A percentile compares a stretch with the other conserved stretches of the same genome.
These are phyloP conservation scores for Barbatosphaeria neglecta DNA, from an alignment of 495 filamentous ascomycete species.

Conservation along the genomic window DNA sequence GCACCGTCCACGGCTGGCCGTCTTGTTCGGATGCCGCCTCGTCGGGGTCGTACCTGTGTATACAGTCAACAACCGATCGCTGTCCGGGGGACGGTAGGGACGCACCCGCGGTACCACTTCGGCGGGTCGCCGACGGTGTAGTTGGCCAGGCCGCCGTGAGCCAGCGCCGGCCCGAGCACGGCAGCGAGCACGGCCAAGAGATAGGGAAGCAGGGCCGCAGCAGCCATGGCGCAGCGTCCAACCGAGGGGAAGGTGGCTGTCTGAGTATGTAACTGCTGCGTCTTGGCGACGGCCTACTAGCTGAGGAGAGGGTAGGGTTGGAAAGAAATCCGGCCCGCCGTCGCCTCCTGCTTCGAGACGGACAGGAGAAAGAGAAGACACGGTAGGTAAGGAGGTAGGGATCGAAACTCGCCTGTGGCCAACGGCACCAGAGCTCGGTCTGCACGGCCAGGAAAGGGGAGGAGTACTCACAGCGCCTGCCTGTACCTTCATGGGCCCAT, in stretches of 20 bases:
- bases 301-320: too few species aligned
- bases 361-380: too few species aligned
- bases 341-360: too few species aligned
- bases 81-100: background rate
- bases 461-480: too few species aligned
- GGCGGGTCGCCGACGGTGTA: constrained; percentile 34
- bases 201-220: constrained; percentile 4
- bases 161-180: constrained; percentile 12
- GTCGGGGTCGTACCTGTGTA: constrained; percentile 27
- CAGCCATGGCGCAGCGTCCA: constrained; percentile 4
- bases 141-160: constrained; percentile 35
- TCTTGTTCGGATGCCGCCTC: constrained; percentile 20
- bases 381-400: too few species aligned
- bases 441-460: too few species aligned
- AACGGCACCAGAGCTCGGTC: too few species aligned
- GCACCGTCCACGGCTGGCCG: constrained; percentile 31
- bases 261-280: background rate
- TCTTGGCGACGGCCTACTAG: too few species aligned
- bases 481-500: too few species aligned
- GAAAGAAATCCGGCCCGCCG: too few species aligned
- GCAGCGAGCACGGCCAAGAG: constrained; percentile 17
- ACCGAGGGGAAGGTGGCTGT: background rate
- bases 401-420: too few species aligned
- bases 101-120: constrained; percentile 34
- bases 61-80: background rate